A percentile compares a stretch with the other conserved stretches of the same genome.
These are phyloP conservation scores for Cordyceps cateniannulata DNA, from an alignment of 2,329 filamentous ascomycete species.

Conservation along the genomic window DNA sequence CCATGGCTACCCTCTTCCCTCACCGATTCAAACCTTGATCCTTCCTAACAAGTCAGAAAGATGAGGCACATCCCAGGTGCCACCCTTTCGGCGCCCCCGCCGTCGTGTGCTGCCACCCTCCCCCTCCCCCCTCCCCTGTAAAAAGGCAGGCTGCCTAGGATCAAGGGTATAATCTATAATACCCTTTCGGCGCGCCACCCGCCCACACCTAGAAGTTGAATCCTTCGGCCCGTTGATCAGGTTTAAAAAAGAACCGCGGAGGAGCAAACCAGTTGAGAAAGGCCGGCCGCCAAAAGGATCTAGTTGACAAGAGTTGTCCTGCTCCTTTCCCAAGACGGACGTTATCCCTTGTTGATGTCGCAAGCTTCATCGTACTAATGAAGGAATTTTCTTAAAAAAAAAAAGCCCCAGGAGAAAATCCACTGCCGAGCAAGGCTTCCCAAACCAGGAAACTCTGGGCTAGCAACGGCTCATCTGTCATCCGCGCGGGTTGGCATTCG, in stretches of 20 bases:
- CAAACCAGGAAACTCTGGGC: neutral
- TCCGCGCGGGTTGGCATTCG: neutral
- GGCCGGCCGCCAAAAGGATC: neutral
- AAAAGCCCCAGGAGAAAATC: too few species aligned
- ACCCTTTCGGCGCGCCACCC: neutral
- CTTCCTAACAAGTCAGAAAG: too few species aligned
- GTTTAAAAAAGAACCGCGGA: neutral
- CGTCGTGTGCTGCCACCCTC: too few species aligned
- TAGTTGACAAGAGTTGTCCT: neutral
- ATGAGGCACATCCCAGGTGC: too few species aligned
- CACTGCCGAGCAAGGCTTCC: too few species aligned
- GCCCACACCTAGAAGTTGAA: neutral
- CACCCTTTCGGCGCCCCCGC: too few species aligned
- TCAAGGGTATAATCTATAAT: neutral
- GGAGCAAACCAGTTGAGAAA: neutral
- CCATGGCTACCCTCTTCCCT: too few species aligned
- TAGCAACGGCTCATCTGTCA: neutral
- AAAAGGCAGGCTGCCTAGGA: neutral
- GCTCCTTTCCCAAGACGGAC: neutral
- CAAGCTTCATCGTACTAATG: too few species aligned
- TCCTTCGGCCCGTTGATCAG: slow-evolving; percentile 1
- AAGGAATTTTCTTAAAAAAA: too few species aligned
- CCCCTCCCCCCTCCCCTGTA: too few species aligned
- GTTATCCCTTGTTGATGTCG: too few species aligned
- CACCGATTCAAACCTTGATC: too few species aligned